Evolutionary conservation across 805 yeast genomes (phyloP), one percentile per base, ranked within the genome.

Genomic region (Ogataea nakhonphanomensis): DNA sequence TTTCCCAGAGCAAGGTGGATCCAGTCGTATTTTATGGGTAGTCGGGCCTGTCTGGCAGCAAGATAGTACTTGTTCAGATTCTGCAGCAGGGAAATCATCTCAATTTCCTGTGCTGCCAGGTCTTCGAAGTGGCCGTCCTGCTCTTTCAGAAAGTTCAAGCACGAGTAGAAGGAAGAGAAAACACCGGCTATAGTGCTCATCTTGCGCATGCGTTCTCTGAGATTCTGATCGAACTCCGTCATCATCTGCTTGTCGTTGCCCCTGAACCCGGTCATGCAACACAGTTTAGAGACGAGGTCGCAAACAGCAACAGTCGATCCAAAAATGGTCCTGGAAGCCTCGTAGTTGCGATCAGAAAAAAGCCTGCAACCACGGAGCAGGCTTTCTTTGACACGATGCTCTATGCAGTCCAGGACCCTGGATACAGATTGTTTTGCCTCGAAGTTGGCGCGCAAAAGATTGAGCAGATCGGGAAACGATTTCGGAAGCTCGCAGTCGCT

Each of bases 1-100:
- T 45, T 50, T 6, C 51, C 52, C 8, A 37, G 27, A 5, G 42
- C 41, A 3, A 34, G 33, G 34, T 42, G 48, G n/a, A 50, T 30
- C 39, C 45, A 39, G 25, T 49, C 55, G 14, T 43, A 35, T 22
- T 44, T 49, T 23, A 45, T 30, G 6, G 39, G 31, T 17, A 46
- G 20, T 7, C 15, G 30, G 2, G 44, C 22, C 7, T 29, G 30
- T 28, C 32, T 31, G 21, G 46, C 42, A 13, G 40, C 37, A 10
- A 37, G 28, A 24, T 44, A 37, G 32, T 44, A 46, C 37, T 44
- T 41, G 20, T 37, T 28, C n/a, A 44, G 33, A 22, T 41, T 44
- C 21, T 46, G 48, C 11, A 41, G 28, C 5, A 40, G 22, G 8
- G 43, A 37, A 30, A 38, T 32, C 26, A 44, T n/a, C 20, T 44